Conservation (phyloP, 1,139 yeast genomes). For the Magnusiomyces magnusii region DNA sequence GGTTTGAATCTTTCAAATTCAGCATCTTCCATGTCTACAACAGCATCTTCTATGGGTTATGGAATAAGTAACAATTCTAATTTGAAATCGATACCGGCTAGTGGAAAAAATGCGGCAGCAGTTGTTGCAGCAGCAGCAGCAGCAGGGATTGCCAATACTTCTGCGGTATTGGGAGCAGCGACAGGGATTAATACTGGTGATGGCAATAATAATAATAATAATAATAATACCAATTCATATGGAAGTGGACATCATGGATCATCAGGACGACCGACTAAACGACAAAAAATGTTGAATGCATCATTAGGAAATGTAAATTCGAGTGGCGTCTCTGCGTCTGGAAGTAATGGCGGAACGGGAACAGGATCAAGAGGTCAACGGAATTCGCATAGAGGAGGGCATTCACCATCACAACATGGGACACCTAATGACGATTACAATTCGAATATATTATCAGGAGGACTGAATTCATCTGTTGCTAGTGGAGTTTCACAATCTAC, state of each 20-base stretch:
- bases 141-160: background rate
- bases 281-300: conserved; percentile 21
- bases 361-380: conserved; percentile 5
- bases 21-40: background rate
- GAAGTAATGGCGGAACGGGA: background rate
- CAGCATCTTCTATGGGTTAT: background rate
- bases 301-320: conserved; percentile 5
- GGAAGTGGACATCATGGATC: conserved; percentile 5
- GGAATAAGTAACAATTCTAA: background rate
- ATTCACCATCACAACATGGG: conserved; percentile 6
- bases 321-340: conserved; percentile 9
- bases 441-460: conserved; percentile 10
- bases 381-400: background rate
- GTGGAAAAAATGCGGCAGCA: background rate
- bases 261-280: conserved; percentile 21
- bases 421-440: conserved; percentile 8
- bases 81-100: background rate
- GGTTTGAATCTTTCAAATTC: background rate
- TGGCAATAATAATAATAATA: no score
- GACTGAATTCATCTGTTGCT: background rate
- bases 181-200: no score
- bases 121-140: conserved; percentile 3
- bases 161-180: background rate
- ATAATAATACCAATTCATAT: background rate
- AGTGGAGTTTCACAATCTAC: background rate